These are phyloP conservation scores for Caryopteris hybrid DNA, from an alignment of 305 asterid genomes.

Conservation along the genomic window DNA sequence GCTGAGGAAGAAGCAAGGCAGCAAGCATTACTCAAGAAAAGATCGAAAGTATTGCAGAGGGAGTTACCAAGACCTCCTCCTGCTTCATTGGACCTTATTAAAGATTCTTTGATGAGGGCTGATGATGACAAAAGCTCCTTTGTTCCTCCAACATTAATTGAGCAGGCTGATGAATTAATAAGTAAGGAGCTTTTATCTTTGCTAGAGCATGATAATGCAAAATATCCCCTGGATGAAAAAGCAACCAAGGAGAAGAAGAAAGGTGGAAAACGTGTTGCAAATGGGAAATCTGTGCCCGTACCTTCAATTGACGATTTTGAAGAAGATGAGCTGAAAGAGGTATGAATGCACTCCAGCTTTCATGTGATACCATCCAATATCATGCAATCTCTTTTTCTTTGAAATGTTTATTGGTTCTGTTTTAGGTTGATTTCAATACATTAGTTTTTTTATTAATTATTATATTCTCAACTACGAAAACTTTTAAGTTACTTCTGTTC, in stretches of 20 bases:
- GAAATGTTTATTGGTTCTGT: neutral
- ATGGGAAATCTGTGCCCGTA: constrained; percentile 40
- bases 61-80: constrained; percentile 94
- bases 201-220: constrained; percentile 87
- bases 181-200: constrained; percentile 78
- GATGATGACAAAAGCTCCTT: constrained; percentile 91
- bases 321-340: constrained; percentile 83
- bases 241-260: constrained; percentile 77
- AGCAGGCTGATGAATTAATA: constrained; percentile 93
- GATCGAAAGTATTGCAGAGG: constrained; percentile 94
- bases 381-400: neutral
- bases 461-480: no score
- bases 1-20: constrained; percentile 91
- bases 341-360: constrained; percentile 17
- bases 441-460: no score
- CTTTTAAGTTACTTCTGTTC: no score
- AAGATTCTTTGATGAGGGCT: constrained; percentile 53
- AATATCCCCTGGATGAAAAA: constrained; percentile 79
- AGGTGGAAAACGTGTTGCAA: constrained; percentile 49
- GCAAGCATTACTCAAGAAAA: constrained; percentile 73
- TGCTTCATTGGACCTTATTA: constrained; percentile 72
- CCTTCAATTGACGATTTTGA: constrained; percentile 79
- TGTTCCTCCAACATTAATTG: constrained; percentile 83
- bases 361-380: neutral
- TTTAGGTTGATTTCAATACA: neutral